These are phyloP conservation scores for Erythrophleum ivorense DNA, from an alignment of 331 rosid genomes.

Conservation along the genomic window DNA sequence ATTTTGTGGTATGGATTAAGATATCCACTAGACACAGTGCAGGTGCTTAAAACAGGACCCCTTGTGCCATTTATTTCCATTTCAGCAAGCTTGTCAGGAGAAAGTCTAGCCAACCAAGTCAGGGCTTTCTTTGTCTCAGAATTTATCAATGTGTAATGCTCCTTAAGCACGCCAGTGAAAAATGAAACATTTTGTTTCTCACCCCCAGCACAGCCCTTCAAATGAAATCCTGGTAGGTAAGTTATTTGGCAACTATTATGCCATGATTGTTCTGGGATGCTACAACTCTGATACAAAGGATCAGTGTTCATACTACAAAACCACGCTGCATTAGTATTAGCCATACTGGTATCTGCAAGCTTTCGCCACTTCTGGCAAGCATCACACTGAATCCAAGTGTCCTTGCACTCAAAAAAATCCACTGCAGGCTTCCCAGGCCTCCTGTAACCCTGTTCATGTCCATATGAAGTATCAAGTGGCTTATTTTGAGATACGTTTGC, in stretches of 20 bases:
- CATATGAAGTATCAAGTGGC: constrained; percentile 45
- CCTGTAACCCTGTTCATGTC: constrained; percentile 46
- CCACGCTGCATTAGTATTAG: constrained; percentile 75
- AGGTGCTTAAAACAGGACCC: constrained; percentile 65
- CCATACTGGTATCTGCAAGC: constrained; percentile 60
- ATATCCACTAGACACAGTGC: constrained; percentile 45
- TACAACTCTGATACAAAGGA: constrained; percentile 73
- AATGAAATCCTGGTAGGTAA: constrained; percentile 73
- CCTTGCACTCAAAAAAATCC: constrained; percentile 52
- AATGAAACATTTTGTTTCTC: constrained; percentile 76
- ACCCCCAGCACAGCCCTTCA: constrained; percentile 76
- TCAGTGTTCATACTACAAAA: constrained; percentile 94
- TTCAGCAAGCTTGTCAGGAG: constrained; percentile 60
- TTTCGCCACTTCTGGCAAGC: constrained; percentile 94
- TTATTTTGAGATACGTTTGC: constrained; percentile 42
- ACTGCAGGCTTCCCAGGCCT: constrained; percentile 37
- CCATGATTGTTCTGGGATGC: constrained; percentile 68
- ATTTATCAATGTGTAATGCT: constrained; percentile 66
- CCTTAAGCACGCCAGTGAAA: constrained; percentile 82
- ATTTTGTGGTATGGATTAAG: constrained; percentile 61
- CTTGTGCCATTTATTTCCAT: constrained; percentile 87
- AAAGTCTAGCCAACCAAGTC: constrained; percentile 75
- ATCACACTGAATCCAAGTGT: constrained; percentile 96
- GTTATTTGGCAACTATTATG: constrained; percentile 62
- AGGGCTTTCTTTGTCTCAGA: constrained; percentile 75